Percentiles rank a stretch among this genome's conserved stretches.
phyloP scores from a whole-genome alignment of 768 basidiomycete genomes.

The Xerocomus potaroensis region DNA sequence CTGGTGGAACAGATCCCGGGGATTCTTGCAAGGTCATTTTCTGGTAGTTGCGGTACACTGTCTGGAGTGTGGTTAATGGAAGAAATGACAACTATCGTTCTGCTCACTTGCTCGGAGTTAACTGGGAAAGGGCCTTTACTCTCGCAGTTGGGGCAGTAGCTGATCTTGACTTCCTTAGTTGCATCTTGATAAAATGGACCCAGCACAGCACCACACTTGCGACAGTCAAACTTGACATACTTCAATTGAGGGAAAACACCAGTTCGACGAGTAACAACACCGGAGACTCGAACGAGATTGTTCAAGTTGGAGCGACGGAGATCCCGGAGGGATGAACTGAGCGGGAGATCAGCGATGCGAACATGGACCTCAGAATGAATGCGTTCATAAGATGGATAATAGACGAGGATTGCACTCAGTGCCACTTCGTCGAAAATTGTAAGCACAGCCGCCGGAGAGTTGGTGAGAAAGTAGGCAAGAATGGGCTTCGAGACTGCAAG shows the following conservation, averaged over 20 bases:
- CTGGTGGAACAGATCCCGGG: constrained; percentile 95
- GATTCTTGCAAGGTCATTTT: constrained; percentile 99
- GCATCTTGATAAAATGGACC: constrained; percentile 99
- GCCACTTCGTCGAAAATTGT: constrained; percentile 95
- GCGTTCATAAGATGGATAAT: constrained; percentile 93
- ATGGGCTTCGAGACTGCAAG: constrained; percentile 90
- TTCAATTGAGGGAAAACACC: constrained; percentile 99
- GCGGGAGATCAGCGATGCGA: constrained; percentile 90
- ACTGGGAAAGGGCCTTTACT: constrained; percentile 93
- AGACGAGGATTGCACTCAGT: constrained; percentile 88
- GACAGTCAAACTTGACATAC: constrained; percentile 98
- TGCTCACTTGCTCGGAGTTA: constrained; percentile 87
- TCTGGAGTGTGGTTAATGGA: constrained; percentile 44
- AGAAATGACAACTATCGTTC: background rate
- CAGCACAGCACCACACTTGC: constrained; percentile 87
- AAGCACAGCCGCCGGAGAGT: constrained; percentile 90
- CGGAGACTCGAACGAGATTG: constrained; percentile 90
- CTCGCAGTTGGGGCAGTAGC: constrained; percentile 92
- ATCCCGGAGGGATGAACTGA: constrained; percentile 86
- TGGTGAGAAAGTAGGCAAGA: constrained; percentile 95
- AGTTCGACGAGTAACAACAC: constrained; percentile 91
- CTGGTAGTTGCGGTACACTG: constrained; percentile 97
- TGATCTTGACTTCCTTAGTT: constrained; percentile 88
- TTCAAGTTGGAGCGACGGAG: constrained; percentile 90
- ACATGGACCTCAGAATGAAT: constrained; percentile 99